Evolutionary conservation across 306 rosid genomes (phyloP).

Genomic region (Lagenaria siceraria): DNA sequence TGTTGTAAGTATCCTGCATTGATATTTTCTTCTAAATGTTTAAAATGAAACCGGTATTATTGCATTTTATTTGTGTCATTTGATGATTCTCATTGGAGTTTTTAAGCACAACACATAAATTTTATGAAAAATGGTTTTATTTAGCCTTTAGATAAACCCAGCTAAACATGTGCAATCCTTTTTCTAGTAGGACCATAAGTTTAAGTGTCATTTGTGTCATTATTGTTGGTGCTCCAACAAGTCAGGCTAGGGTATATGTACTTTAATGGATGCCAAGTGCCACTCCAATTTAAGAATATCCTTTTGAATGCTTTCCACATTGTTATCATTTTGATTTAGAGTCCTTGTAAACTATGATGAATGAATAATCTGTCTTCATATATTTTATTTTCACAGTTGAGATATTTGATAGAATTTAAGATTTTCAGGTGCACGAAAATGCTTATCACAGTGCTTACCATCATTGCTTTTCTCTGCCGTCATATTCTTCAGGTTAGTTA

Average conservation of each 20-base stretch:
- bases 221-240: not conserved
- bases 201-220: not conserved
- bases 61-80: not conserved
- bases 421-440: conserved; percentile 90
- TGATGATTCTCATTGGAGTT: not conserved
- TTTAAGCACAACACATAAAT: no score
- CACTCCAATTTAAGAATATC: not conserved
- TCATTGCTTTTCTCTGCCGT: conserved; percentile 78
- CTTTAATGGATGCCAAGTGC: not conserved
- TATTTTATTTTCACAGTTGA: not conserved
- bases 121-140: no score
- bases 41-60: not conserved
- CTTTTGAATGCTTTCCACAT: not conserved
- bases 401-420: conserved; percentile 5
- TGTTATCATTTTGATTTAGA: not conserved
- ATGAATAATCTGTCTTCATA: not conserved
- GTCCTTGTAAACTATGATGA: not conserved
- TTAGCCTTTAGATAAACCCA: no score
- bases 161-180: no score
- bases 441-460: conserved; percentile 81
- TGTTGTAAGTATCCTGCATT: conserved; percentile 52
- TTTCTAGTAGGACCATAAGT: no score
- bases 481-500: conserved; percentile 57
- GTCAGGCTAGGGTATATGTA: not conserved
- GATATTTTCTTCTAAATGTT: not conserved